A percentile compares a stretch with the other conserved stretches of the same genome.
Evolutionary conservation across 352 stramenopile species (phyloP).

Genomic region (Pythium coloratum): DNA sequence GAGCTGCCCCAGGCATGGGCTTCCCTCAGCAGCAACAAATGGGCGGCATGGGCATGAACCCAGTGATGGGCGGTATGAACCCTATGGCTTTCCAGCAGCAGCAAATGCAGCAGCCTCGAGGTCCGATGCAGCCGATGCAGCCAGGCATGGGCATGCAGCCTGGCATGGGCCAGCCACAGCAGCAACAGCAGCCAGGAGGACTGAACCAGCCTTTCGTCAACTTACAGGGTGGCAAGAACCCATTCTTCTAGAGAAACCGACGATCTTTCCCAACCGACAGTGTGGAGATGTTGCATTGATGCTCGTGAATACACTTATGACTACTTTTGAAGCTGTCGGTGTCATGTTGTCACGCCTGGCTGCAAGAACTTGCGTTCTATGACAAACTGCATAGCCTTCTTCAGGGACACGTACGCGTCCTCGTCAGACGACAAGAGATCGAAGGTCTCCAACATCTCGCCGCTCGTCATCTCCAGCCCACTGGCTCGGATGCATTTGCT

Average conservation of each 20-base stretch:
- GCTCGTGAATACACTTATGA: slow-evolving; percentile 5
- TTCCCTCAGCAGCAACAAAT: slow-evolving; percentile 38
- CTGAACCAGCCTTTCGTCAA: slow-evolving; percentile 83
- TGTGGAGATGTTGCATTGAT: slow-evolving; percentile 9
- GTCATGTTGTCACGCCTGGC: neutral
- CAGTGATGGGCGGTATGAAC: slow-evolving; percentile 53
- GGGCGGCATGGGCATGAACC: slow-evolving; percentile 56
- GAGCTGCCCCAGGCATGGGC: slow-evolving; percentile 38
- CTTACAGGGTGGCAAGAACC: slow-evolving; percentile 46
- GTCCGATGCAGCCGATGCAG: slow-evolving; percentile 52
- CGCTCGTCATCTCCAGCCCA: slow-evolving; percentile 49
- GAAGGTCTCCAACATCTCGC: slow-evolving; percentile 59
- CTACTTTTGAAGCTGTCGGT: neutral
- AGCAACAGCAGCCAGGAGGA: slow-evolving; percentile 45
- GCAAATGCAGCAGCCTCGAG: slow-evolving; percentile 43
- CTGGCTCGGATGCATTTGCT: slow-evolving; percentile 31
- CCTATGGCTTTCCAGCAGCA: slow-evolving; percentile 57
- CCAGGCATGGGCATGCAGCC: slow-evolving; percentile 38
- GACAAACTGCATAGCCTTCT: slow-evolving; percentile 33
- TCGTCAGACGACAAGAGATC: slow-evolving; percentile 46
- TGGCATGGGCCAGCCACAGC: slow-evolving; percentile 33
- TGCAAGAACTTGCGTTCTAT: slow-evolving; percentile 33
- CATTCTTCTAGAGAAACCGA: slow-evolving; percentile 39
- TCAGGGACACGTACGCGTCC: slow-evolving; percentile 30
- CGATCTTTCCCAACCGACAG: slow-evolving; percentile 10